Conservation (phyloP, 169 alveolate species). For the Plasmodium blacklocki region DNA sequence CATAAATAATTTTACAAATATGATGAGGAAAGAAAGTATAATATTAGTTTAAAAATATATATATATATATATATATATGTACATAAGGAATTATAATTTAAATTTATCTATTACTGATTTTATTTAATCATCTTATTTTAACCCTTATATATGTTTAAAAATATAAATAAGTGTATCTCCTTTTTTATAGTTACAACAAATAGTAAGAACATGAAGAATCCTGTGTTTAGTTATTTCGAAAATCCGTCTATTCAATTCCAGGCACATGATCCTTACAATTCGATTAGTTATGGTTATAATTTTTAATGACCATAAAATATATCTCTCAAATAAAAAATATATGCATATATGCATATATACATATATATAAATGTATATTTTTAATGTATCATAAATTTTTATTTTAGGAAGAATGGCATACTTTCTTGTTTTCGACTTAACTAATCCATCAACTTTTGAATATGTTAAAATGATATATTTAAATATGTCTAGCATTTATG, state of each 20-base stretch:
- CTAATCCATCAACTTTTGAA: slow-evolving; percentile 65
- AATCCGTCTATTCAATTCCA: slow-evolving; percentile 62
- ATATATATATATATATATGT: neutral
- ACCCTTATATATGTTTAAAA: too few species aligned
- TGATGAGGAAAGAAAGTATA: slow-evolving; percentile 62
- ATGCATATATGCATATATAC: neutral
- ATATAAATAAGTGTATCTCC: too few species aligned
- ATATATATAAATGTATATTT: neutral
- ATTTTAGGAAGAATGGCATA: slow-evolving; percentile 75
- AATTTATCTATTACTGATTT: neutral
- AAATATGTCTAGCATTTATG: slow-evolving; percentile 51
- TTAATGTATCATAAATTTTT: neutral
- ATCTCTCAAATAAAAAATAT: neutral
- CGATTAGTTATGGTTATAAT: slow-evolving; percentile 65
- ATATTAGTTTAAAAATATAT: slow-evolving; percentile 14
- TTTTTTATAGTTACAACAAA: slow-evolving; percentile 49
- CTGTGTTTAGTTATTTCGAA: slow-evolving; percentile 68
- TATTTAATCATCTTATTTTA: neutral
- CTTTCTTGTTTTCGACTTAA: slow-evolving; percentile 64
- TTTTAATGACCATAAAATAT: neutral
- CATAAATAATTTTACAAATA: slow-evolving; percentile 38
- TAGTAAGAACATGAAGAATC: slow-evolving; percentile 27
- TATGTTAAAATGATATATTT: slow-evolving; percentile 54
- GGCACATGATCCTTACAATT: slow-evolving; percentile 25
- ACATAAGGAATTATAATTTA: neutral